Evolutionary conservation across 1,284 basidiomycete genomes (phyloP).

Genomic region (Melanopsichium pennsylvanicum): DNA sequence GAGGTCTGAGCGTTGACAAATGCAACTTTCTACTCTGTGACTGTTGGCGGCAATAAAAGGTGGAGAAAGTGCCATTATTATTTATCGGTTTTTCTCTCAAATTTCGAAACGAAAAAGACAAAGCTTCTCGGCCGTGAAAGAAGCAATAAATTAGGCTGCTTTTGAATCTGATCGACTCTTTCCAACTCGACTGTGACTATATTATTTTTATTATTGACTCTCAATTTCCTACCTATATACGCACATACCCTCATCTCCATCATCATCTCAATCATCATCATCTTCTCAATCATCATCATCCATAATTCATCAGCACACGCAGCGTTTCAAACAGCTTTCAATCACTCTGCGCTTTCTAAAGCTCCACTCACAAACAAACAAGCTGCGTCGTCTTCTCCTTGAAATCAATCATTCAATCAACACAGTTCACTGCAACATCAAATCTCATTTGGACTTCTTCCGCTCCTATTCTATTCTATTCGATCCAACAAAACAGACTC

Average conservation of each 20-base stretch:
- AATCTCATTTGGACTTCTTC: background rate
- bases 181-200: no score
- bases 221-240: no score
- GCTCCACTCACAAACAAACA: background rate
- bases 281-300: background rate
- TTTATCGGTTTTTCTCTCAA: no score
- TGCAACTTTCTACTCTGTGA: no score
- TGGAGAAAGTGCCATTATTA: background rate
- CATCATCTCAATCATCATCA: background rate
- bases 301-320: conserved; percentile 1
- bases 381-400: conserved; percentile 1
- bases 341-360: conserved; percentile 1
- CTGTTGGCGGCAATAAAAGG: no score
- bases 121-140: conserved; percentile 8
- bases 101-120: no score
- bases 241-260: background rate
- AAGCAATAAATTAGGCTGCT: background rate
- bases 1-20: background rate
- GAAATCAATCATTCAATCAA: background rate
- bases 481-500: no score
- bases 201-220: no score
- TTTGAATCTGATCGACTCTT: background rate
- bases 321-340: background rate
- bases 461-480: background rate
- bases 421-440: background rate